Evolutionary conservation across 371 early-diverging fungal species (phyloP).

Genomic region (Nematocida major): DNA sequence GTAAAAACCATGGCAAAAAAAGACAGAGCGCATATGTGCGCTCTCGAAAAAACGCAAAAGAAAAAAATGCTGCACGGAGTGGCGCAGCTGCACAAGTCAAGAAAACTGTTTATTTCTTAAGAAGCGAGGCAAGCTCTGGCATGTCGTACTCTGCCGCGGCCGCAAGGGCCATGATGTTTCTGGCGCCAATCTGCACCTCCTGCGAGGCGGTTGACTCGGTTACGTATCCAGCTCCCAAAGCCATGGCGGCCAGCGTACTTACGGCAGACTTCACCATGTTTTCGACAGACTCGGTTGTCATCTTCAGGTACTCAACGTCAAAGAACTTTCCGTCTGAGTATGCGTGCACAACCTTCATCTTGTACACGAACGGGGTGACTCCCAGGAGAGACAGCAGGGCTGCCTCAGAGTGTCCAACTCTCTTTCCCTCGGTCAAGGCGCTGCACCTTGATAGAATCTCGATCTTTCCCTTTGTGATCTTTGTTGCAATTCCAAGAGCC

Average conservation of each 20-base stretch:
- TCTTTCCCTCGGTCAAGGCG: conserved; percentile 77
- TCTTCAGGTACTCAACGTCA: conserved; percentile 79
- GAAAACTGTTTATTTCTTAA: conserved; percentile 7
- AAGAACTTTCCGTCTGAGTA: conserved; percentile 86
- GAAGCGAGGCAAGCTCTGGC: neutral
- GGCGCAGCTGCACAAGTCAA: too few relatives aligned
- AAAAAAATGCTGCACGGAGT: too few relatives aligned
- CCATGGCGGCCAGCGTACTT: conserved; percentile 79
- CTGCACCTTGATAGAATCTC: conserved; percentile 92
- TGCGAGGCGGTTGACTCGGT: conserved; percentile 91
- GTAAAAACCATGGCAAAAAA: conserved; percentile 55
- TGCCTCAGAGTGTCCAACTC: conserved; percentile 97
- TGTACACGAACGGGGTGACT: conserved; percentile 99
- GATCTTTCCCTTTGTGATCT: conserved; percentile 99
- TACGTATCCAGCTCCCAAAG: conserved; percentile 81
- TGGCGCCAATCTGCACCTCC: conserved; percentile 63
- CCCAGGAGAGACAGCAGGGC: conserved; percentile 92
- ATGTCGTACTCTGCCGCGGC: conserved; percentile 76
- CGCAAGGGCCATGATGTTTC: conserved; percentile 67
- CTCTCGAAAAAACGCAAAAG: neutral
- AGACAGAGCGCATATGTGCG: neutral
- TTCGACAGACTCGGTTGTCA: conserved; percentile 75
- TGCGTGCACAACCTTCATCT: conserved; percentile 82
- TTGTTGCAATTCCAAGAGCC: conserved; percentile 97
- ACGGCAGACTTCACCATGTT: conserved; percentile 73